Evolutionary conservation across 306 rosid species (phyloP).

Genomic region (Dalbergia oliveri): DNA sequence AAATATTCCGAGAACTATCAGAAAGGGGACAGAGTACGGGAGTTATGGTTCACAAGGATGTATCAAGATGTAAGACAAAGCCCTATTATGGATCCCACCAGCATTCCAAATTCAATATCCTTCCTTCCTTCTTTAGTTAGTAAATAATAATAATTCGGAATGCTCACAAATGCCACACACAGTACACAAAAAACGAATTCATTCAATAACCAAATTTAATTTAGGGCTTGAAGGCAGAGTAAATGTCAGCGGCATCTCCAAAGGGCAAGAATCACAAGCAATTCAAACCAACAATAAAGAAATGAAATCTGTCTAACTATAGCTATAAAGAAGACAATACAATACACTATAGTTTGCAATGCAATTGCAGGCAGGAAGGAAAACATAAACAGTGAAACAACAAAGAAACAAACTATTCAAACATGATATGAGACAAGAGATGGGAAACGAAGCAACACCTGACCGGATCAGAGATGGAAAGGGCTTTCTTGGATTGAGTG

Average conservation of each 20-base stretch:
- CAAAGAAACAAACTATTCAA: not conserved
- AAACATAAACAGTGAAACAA: not conserved
- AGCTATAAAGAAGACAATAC: constrained; percentile 15
- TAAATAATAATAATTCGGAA: not conserved
- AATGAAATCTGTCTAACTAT: constrained; percentile 2
- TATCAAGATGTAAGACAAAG: constrained; percentile 12
- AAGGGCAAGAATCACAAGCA: constrained; percentile 30
- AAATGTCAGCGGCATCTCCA: constrained; percentile 19
- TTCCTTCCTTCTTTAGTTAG: not conserved
- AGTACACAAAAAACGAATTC: not conserved
- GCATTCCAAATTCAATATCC: constrained; percentile 33
- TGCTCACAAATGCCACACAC: not conserved
- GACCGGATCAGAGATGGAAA: constrained; percentile 28
- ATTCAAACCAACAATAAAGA: constrained; percentile 17
- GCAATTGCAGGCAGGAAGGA: not conserved
- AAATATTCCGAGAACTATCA: constrained; percentile 1
- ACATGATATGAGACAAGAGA: not conserved
- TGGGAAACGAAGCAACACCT: constrained; percentile 39
- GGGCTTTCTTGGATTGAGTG: not conserved
- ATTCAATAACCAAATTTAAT: constrained; percentile 28
- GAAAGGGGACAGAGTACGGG: not conserved
- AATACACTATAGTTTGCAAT: not conserved
- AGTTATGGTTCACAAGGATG: not conserved
- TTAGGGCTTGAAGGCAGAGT: constrained; percentile 24
- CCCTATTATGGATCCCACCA: constrained; percentile 14